Conservation (phyloP, 2,329 filamentous ascomycete species). For the Paraphaeosphaeria minitans region DNA sequence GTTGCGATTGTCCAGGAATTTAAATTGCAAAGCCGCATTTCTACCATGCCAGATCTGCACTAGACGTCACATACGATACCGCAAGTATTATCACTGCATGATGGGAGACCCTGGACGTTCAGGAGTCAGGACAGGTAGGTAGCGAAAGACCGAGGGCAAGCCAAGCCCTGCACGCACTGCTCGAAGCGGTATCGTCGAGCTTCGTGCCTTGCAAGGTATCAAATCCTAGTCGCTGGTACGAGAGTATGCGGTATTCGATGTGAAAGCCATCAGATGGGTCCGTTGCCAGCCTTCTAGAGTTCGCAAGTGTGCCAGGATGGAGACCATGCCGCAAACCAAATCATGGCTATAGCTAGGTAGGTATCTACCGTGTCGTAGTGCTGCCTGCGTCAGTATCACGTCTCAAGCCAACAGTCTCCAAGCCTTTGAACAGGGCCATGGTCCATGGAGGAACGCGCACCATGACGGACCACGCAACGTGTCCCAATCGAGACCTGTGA, state of each 20-base stretch:
- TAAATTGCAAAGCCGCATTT: constrained; percentile 33
- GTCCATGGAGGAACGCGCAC: not conserved
- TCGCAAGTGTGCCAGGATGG: not conserved
- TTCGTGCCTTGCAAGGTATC: not conserved
- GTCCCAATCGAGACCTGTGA: not conserved
- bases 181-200: constrained; percentile 1
- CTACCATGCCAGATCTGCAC: constrained; percentile 31
- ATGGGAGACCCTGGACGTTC: constrained; percentile 3
- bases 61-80: constrained; percentile 15
- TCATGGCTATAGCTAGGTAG: not conserved
- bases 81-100: constrained; percentile 1
- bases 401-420: not conserved
- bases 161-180: constrained; percentile 5
- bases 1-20: constrained; percentile 18
- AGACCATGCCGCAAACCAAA: not conserved
- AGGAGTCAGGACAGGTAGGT: no score
- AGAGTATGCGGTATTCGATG: not conserved
- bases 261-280: not conserved
- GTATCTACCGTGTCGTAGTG: no score
- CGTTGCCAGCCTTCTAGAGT: not conserved
- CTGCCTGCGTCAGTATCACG: not conserved
- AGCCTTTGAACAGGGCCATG: not conserved
- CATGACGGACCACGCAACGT: not conserved
- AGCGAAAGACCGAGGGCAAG: constrained; percentile 1
- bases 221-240: not conserved